Percentiles rank a stretch among this genome's conserved stretches.
These are phyloP conservation scores for Fusarium sp. DNA, from an alignment of 2,329 filamentous ascomycete species.

Conservation along the genomic window DNA sequence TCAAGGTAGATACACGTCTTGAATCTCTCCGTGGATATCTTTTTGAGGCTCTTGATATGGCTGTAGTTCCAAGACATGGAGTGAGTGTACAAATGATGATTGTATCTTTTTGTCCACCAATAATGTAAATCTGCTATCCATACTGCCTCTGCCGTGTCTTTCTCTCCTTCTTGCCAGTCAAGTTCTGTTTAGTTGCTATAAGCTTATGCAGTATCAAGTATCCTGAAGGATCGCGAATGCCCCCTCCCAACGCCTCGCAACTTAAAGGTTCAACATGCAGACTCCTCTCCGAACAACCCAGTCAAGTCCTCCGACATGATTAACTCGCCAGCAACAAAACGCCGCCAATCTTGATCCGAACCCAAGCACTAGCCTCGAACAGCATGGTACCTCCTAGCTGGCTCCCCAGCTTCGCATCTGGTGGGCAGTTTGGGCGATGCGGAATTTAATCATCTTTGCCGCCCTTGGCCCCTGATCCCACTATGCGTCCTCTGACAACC, in stretches of 20 bases:
- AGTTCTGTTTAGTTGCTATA: slow-evolving; percentile 9
- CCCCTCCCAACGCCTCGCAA: slow-evolving; percentile 45
- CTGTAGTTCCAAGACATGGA: too few species aligned
- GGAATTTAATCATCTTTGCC: slow-evolving; percentile 35
- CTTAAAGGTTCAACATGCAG: slow-evolving; percentile 39
- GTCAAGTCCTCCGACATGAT: slow-evolving; percentile 6
- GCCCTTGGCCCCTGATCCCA: slow-evolving; percentile 55
- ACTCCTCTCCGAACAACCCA: slow-evolving; percentile 15
- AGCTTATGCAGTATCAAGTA: slow-evolving; percentile 36
- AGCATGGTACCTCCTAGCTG: background rate
- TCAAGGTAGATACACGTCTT: too few species aligned
- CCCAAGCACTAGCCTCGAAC: slow-evolving; percentile 15
- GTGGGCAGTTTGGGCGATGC: background rate
- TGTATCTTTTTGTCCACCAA: background rate
- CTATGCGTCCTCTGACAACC: slow-evolving; percentile 56
- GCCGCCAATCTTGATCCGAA: slow-evolving; percentile 23
- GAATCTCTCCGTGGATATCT: background rate
- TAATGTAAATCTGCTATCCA: slow-evolving; percentile 11
- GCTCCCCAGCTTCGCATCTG: background rate
- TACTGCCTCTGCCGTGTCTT: background rate
- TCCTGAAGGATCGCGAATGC: slow-evolving; percentile 43
- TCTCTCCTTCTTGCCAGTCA: slow-evolving; percentile 11
- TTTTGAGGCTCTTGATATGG: background rate
- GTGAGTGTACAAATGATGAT: background rate
- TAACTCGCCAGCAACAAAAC: slow-evolving; percentile 38